Base-by-base conservation (phyloP, 352 stramenopile genomes). In the Phytophthora constricta region DNA sequence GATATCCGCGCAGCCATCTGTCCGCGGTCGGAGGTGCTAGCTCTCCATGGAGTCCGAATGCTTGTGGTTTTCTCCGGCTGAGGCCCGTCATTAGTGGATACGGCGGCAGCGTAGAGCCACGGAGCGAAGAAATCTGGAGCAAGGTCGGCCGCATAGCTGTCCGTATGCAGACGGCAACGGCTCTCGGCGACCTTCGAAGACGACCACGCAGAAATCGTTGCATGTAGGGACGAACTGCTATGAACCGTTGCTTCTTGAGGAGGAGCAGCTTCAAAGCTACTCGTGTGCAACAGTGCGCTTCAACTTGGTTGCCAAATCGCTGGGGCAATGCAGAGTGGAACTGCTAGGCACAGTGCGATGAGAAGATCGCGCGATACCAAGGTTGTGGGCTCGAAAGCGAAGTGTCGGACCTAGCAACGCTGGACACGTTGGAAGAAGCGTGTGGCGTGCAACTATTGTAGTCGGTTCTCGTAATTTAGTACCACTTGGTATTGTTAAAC, bases 241-340 rank as follows among this genome's bases (percentile, higher is more conserved):
- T 37, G 13, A 13, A 37, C n/a, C n/a, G 34, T 13, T 16, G 10
- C 3, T 42, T 42, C 9, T 5, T 43, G 4, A 51, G 31, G 51
- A 52, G 25, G 26, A 23, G 47, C 49, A 66, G 9, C 27, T 31
- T 42, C 34, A 42, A 42, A 42, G 34, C 14, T 42, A 16, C n/a
- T 16, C 11, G 34, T 42, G 34, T 42, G 34, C 34, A 42, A 42
- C 34, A 16, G 19, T 50, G 14, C 27, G n/a, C 56, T 65, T 70
- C 56, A 66, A 70, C 9, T n/a, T 62, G 56, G 63, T 71, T 66
- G 56, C 62, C 55, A 58, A 58, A 54, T 71, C 47, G 56, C 26
- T 53, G 9, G 37, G 45, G n/a, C 41, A 23, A 5, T 7, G 10
- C 37, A 20, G 37, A 45, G 37, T 37, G 31, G 31, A 37, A 11